These are phyloP conservation scores for Salvia miltiorrhiza DNA, from an alignment of 257 asterid genomes.

Conservation along the genomic window DNA sequence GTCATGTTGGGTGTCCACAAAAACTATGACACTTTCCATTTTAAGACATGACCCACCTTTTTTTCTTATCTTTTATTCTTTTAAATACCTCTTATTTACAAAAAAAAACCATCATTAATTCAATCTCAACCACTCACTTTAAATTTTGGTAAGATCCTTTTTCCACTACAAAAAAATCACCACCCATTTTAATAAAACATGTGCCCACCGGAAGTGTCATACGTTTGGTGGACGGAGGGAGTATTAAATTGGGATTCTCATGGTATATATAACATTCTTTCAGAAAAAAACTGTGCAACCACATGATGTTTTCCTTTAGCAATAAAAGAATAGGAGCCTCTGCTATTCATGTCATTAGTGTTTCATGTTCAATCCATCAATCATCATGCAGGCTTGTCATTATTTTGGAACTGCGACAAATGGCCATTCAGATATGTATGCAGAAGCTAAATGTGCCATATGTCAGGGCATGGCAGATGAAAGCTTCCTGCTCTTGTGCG, in stretches of 20 bases:
- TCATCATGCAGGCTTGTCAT: constrained; percentile 41
- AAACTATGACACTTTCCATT: no score
- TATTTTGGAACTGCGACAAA: constrained; percentile 45
- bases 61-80: no score
- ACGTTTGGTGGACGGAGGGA: no score
- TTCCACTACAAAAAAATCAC: no score
- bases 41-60: no score
- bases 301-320: background rate
- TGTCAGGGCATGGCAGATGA: constrained; percentile 50
- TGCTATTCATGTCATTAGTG: background rate
- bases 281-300: background rate
- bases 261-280: background rate
- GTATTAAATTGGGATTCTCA: background rate
- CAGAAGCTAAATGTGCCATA: constrained; percentile 47
- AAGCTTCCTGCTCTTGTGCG: constrained; percentile 59
- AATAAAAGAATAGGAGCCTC: background rate
- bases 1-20: no score
- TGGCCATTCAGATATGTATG: constrained; percentile 45
- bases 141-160: no score
- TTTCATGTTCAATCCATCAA: constrained; percentile 1
- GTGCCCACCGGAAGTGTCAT: no score
- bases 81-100: no score
- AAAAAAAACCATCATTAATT: no score
- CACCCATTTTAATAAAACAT: no score
- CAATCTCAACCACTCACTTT: no score